These are phyloP conservation scores for Corchorus capsularis DNA, from an alignment of 345 rosid species.

Conservation along the genomic window DNA sequence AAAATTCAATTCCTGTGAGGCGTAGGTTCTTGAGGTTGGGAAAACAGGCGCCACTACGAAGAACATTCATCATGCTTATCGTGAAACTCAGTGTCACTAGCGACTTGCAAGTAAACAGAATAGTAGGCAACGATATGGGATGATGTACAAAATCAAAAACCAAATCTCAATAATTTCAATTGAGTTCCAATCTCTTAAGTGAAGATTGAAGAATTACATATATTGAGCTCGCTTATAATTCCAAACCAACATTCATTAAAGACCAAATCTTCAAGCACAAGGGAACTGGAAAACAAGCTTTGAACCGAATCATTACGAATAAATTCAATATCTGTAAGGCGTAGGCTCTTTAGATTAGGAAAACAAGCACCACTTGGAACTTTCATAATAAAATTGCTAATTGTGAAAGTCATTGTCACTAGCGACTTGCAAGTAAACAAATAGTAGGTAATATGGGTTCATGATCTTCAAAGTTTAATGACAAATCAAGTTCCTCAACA, in stretches of 20 bases:
- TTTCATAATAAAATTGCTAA: background rate
- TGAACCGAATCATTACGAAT: background rate
- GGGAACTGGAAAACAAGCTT: background rate
- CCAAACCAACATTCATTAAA: background rate
- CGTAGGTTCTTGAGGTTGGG: background rate
- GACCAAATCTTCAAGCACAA: background rate
- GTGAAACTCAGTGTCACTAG: background rate
- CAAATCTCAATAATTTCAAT: too few species aligned
- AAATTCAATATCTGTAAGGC: background rate
- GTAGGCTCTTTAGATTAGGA: background rate
- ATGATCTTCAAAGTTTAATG: background rate
- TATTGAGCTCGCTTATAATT: background rate
- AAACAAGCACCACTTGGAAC: slow-evolving; percentile 2
- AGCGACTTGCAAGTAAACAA: background rate
- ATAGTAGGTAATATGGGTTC: background rate
- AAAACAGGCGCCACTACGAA: background rate
- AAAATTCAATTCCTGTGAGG: background rate
- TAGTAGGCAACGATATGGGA: background rate
- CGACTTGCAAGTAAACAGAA: background rate
- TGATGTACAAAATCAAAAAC: background rate
- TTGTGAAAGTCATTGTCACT: background rate
- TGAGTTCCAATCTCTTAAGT: slow-evolving; percentile 1
- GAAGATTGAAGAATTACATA: background rate
- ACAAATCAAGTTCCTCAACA: background rate
- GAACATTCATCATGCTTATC: background rate